Evolutionary conservation across 192 early-diverging fungal species (phyloP).

Genomic region (Coemansia sp.): DNA sequence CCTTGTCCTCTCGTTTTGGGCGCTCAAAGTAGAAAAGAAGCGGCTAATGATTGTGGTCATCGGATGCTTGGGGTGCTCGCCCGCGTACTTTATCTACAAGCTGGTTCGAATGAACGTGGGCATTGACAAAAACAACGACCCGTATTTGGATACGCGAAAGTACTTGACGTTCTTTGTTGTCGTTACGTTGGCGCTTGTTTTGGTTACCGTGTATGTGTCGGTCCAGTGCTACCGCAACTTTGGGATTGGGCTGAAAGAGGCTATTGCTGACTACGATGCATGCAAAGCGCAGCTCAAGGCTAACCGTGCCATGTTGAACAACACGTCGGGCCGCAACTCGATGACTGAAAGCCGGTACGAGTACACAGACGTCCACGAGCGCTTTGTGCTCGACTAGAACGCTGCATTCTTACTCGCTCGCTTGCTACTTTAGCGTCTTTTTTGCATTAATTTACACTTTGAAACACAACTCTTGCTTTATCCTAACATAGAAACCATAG

Average conservation of each 20-base stretch:
- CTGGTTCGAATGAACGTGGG: constrained; percentile 56
- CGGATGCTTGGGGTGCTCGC: constrained; percentile 44
- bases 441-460: neutral
- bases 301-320: constrained; percentile 20
- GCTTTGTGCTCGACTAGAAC: constrained; percentile 42
- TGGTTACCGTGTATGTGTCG: constrained; percentile 54
- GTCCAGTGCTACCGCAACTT: constrained; percentile 57
- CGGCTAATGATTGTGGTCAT: constrained; percentile 55
- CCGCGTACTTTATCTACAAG: constrained; percentile 58
- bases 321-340: constrained; percentile 4
- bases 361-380: constrained; percentile 54
- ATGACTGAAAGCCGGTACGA: constrained; percentile 20
- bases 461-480: neutral
- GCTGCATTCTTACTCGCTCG: neutral
- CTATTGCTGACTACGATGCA: constrained; percentile 51
- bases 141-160: constrained; percentile 54
- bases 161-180: constrained; percentile 58
- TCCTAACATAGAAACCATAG: neutral
- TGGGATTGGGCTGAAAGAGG: constrained; percentile 54
- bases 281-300: constrained; percentile 68
- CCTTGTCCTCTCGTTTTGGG: constrained; percentile 54
- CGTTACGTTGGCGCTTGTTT: constrained; percentile 48
- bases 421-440: neutral
- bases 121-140: constrained; percentile 50
- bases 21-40: constrained; percentile 52